Percentiles rank a stretch among this genome's conserved stretches.
These are phyloP conservation scores for Brettanomyces nanus DNA, from an alignment of 805 yeast genomes.

Conservation along the genomic window DNA sequence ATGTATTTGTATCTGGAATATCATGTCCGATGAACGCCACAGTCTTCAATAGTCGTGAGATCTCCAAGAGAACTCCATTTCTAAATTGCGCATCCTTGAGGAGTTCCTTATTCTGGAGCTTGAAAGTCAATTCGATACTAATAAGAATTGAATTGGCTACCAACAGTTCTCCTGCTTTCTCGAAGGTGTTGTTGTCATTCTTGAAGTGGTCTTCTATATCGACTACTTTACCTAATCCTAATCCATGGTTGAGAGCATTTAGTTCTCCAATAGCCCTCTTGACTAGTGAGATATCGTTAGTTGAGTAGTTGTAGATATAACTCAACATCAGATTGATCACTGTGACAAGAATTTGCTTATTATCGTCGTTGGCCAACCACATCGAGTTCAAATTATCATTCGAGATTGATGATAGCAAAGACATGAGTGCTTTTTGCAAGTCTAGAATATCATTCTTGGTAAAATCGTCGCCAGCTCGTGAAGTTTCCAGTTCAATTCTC, in stretches of 20 bases:
- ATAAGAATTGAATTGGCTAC: conserved; percentile 60
- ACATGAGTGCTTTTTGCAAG: conserved; percentile 63
- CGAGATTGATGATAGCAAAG: conserved; percentile 59
- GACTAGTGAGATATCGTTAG: conserved; percentile 55
- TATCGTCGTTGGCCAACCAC: conserved; percentile 54
- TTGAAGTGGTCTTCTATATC: conserved; percentile 51
- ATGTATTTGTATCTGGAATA: conserved; percentile 21
- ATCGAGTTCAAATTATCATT: conserved; percentile 75
- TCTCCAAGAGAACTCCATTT: conserved; percentile 58
- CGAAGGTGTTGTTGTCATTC: conserved; percentile 37
- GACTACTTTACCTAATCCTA: conserved; percentile 62
- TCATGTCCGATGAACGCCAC: conserved; percentile 34
- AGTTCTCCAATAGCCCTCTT: conserved; percentile 66
- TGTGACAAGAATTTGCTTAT: conserved; percentile 49
- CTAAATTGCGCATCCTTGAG: conserved; percentile 75
- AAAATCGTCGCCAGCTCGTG: conserved; percentile 25
- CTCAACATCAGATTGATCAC: conserved; percentile 57
- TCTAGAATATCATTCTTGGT: conserved; percentile 49
- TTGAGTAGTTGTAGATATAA: conserved; percentile 45
- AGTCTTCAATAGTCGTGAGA: conserved; percentile 60
- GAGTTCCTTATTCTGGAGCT: conserved; percentile 38
- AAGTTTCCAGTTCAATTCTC: conserved; percentile 17
- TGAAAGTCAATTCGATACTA: conserved; percentile 74
- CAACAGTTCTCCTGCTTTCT: conserved; percentile 64
- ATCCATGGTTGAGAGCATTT: conserved; percentile 48